Conservation (phyloP, 140 eudicot species). For the Anethum foeniculum region DNA sequence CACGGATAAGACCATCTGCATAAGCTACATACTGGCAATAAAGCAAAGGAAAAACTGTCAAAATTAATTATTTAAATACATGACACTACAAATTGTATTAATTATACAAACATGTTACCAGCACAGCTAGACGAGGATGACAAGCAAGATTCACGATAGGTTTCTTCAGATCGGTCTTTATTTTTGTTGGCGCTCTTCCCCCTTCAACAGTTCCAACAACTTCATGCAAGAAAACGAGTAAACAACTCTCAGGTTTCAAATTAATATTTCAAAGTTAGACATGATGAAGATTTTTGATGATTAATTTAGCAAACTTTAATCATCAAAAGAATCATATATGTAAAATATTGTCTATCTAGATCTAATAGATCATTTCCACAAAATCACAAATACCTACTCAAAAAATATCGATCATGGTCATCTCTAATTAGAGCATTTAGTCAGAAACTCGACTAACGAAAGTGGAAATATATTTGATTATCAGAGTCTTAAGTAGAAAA, state of each 20-base stretch:
- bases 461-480: not conserved
- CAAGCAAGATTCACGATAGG: conserved; percentile 97
- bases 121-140: conserved; percentile 90
- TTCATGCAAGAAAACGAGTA: conserved; percentile 32
- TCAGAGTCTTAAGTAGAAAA: not conserved
- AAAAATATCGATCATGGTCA: not conserved
- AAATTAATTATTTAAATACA: not conserved
- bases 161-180: conserved; percentile 96
- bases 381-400: not conserved
- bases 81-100: not conserved
- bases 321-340: not conserved
- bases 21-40: conserved; percentile 75
- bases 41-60: conserved; percentile 3
- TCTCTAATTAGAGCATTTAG: not conserved
- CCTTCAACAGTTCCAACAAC: conserved; percentile 99
- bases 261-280: not conserved
- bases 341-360: not conserved
- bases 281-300: not conserved
- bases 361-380: not conserved
- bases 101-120: conserved; percentile 41
- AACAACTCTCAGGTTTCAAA: not conserved
- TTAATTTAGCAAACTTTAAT: not conserved
- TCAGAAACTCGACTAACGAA: not conserved
- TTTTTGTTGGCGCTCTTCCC: conserved; percentile 95
- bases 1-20: conserved; percentile 94